These are phyloP conservation scores for Ganoderma boninense DNA, from an alignment of 1,284 basidiomycete species.

Conservation along the genomic window DNA sequence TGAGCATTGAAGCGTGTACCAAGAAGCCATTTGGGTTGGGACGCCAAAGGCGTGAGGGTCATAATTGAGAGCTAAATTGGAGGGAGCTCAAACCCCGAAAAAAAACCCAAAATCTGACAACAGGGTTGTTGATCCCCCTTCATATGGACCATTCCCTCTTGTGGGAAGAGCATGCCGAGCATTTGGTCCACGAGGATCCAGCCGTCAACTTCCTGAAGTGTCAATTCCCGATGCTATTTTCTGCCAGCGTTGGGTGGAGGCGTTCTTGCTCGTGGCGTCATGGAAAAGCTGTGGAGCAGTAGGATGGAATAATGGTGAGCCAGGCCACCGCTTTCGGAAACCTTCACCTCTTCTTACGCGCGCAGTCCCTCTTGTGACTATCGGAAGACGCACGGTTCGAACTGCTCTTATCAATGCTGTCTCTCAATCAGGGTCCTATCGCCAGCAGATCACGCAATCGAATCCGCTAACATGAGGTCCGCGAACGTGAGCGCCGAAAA, in stretches of 20 bases:
- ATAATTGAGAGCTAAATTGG: not conserved
- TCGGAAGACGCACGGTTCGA: conserved; percentile 76
- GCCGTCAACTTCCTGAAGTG: conserved; percentile 51
- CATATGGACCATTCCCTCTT: conserved; percentile 72
- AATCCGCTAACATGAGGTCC: conserved; percentile 23
- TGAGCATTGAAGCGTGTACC: conserved; percentile 62
- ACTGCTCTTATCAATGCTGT: conserved; percentile 77
- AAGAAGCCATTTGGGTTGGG: conserved; percentile 49
- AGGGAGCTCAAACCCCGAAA: no score
- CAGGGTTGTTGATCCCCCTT: conserved; percentile 72
- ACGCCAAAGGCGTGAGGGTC: conserved; percentile 61
- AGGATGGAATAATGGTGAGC: conserved; percentile 71
- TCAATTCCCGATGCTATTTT: conserved; percentile 75
- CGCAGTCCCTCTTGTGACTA: conserved; percentile 68
- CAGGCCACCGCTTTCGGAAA: not conserved
- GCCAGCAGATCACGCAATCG: conserved; percentile 9
- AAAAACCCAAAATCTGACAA: conserved; percentile 1
- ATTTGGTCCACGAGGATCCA: conserved; percentile 73
- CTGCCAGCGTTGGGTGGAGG: conserved; percentile 80
- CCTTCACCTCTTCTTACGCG: not conserved
- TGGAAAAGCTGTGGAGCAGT: conserved; percentile 66
- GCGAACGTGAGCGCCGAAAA: conserved; percentile 48
- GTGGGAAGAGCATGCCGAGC: conserved; percentile 78
- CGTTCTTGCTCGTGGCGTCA: conserved; percentile 73
- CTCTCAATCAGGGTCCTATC: conserved; percentile 59